Evolutionary conservation across 2,329 filamentous ascomycete genomes (phyloP), one percentile per base, ranked within the genome.

Genomic region (Colletotrichum sublineola): DNA sequence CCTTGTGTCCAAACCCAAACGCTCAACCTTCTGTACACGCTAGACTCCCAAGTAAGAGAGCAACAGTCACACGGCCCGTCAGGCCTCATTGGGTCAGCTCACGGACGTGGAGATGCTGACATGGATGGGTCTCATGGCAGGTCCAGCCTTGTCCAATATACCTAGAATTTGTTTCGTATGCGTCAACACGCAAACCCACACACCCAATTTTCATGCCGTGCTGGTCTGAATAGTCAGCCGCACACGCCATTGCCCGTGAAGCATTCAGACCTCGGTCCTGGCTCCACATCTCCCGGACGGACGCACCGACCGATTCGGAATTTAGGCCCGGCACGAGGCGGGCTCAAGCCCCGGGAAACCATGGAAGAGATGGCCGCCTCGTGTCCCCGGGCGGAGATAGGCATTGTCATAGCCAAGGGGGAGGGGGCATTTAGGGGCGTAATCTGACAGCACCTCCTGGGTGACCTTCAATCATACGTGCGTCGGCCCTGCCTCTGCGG

Each of bases 31-130:
- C 63, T 5, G 24, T 18, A 15, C 46, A 48, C n/a, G 20, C 46
- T 48, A 48, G 20, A n/a, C 46, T 11, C n/a, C 9, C 1, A 3
- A 38, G 48, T 14, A 57, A 18, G 36, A 44, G 57, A 46, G 64
- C 63, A 33, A 46, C n/a, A 29, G 11, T 38, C 31, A 24, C 15
- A 5, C 12, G 8, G 55, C 50, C 42, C 48, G 57, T 63, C 63
- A 29, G 33, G 44, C 48, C 40, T 70, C 5, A 18, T 42, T 20
- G 42, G 56, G 33, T 36, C 63, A 68, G 46, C 33, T 50, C 50
- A 63, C 63, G 68, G 64, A 44, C 52, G 68, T 71, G 64, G 64
- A 65, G 64, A 68, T 60, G 68, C 64, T 63, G 64, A 55, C 36
- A 36, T 14, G 20, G 11, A 63, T 69, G 55, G 38, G 57, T 48